A percentile compares a stretch with the other conserved stretches of the same genome.
Evolutionary conservation across 257 asterid genomes (phyloP).

Genomic region (Solanum infundibuliforme): DNA sequence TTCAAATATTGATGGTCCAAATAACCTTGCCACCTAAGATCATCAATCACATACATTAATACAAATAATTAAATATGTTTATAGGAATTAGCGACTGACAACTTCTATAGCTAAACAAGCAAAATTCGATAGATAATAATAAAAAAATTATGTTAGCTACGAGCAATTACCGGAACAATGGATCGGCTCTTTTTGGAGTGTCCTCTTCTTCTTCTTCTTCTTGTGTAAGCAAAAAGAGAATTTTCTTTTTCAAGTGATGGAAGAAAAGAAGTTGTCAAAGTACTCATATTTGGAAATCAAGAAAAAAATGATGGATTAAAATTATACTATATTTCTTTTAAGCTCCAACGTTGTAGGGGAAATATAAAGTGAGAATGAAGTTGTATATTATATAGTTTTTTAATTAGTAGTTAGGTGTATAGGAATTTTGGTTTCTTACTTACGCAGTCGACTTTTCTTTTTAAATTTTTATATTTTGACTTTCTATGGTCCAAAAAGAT

Average conservation of each 20-base stretch:
- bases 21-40: slow-evolving; percentile 65
- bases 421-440: not conserved
- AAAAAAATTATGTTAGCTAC: not conserved
- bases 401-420: not conserved
- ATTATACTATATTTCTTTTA: not conserved
- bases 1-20: slow-evolving; percentile 80
- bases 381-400: not conserved
- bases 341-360: not conserved
- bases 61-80: not conserved
- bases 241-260: slow-evolving; percentile 28
- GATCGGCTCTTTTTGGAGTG: slow-evolving; percentile 16
- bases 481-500: not conserved
- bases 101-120: not conserved
- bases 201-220: slow-evolving; percentile 30
- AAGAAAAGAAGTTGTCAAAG: slow-evolving; percentile 26
- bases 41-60: not conserved
- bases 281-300: slow-evolving; percentile 29
- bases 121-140: not conserved
- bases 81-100: not conserved
- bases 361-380: not conserved
- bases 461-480: not conserved
- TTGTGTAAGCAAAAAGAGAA: slow-evolving; percentile 22
- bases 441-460: not conserved
- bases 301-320: not conserved
- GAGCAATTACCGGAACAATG: slow-evolving; percentile 36